Evolutionary conservation across 805 yeast species (phyloP), one percentile per base, ranked within the genome.

Genomic region (Monosporozyma servazzii): DNA sequence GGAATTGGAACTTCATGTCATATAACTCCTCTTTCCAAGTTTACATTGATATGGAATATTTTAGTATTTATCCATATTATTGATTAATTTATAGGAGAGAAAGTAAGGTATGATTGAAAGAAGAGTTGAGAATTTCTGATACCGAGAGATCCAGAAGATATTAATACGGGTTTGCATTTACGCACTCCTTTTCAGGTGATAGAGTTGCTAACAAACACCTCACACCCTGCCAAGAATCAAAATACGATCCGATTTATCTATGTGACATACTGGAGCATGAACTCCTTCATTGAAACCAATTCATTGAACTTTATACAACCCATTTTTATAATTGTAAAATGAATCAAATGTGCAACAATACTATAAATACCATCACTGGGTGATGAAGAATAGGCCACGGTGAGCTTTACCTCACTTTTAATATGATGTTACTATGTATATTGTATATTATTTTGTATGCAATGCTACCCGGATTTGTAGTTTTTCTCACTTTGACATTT

Each of bases 361-460:
- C 3, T 83, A 81, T 58, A 69, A 75, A 27, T 81, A 87, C 59
- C 84, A 81, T 54, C 83, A 68, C 57, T 84, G 88, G 88, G 77
- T 81, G 5, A 77, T 82, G 49, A 63, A 60, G 40, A 43, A 18
- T 13, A 25, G 13, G 27, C 15, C 1, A 18, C 7, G 9, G 2
- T 9, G 27, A 11, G 18, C 27, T 11, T 10, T 15, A 37, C 36
- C 27, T 30, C 15, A 7, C 15, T 30, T 5, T 30, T 13, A 11
- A 7, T 30, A 15, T 30, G 15, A 13, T 33, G 17, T 13, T 15
- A 13, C 13, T 33, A 13, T 13, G n/a, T 33, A 33, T 13, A 13
- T 33, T 33, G 37, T 6, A 33, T 33, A 15, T 33, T 33, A 7
- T 13, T 33, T 33, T 33, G 17, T 33, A 15, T 33, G n/a, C 3